Conservation (phyloP, 2,329 filamentous ascomycete species). For the Ceratocystis smalleyi region DNA sequence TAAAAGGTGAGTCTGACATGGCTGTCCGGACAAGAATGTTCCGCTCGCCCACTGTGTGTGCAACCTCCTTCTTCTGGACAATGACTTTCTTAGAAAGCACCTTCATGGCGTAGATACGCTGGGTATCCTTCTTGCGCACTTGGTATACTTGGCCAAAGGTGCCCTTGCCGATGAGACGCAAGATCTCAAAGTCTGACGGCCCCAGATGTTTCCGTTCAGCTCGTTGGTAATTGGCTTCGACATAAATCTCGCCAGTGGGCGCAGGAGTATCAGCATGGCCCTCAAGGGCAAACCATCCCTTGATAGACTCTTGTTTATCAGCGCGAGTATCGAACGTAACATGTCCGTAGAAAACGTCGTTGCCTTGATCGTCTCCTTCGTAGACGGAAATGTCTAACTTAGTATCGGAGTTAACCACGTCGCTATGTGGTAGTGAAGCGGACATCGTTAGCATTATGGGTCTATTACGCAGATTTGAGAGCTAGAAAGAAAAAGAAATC, state of each 20-base stretch:
- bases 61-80: constrained; percentile 98
- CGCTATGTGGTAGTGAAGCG: constrained; percentile 35
- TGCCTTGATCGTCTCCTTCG: constrained; percentile 61
- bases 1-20: constrained; percentile 90
- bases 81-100: constrained; percentile 99
- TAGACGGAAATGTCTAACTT: constrained; percentile 89
- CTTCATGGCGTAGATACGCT: constrained; percentile 97
- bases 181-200: constrained; percentile 86
- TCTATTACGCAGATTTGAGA: neutral
- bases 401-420: constrained; percentile 83
- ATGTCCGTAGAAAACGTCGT: constrained; percentile 73
- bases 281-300: constrained; percentile 72
- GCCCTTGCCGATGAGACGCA: constrained; percentile 93
- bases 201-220: constrained; percentile 84
- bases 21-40: constrained; percentile 96
- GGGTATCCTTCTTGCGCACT: constrained; percentile 91
- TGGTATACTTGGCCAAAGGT: constrained; percentile 98
- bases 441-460: neutral
- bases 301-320: constrained; percentile 54
- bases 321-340: constrained; percentile 59
- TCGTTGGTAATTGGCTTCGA: constrained; percentile 73
- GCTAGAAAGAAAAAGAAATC: neutral
- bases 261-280: constrained; percentile 57
- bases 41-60: constrained; percentile 88
- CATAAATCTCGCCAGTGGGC: constrained; percentile 73